phyloP scores from a whole-genome alignment of 202 grass and related monocot genomes.

The Musa balbisiana region DNA sequence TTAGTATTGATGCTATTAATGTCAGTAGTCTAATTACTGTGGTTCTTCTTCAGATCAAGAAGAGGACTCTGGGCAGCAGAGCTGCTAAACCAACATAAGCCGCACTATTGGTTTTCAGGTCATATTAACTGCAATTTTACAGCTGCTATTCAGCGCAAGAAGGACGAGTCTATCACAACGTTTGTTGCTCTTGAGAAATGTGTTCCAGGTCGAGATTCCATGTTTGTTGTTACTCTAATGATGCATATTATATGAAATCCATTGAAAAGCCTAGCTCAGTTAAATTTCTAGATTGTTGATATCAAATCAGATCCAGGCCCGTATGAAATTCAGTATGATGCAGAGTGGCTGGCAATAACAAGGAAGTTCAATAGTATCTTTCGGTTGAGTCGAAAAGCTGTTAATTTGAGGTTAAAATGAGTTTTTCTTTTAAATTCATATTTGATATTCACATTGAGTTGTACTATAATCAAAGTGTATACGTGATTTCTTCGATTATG shows the following conservation, averaged over 20 bases:
- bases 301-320: slow-evolving; percentile 69
- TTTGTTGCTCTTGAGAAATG: slow-evolving; percentile 95
- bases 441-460: neutral
- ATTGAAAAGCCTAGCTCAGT: slow-evolving; percentile 3
- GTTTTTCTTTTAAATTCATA: neutral
- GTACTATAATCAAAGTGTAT: neutral
- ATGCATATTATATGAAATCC: neutral
- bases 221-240: neutral
- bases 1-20: neutral
- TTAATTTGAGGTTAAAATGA: slow-evolving; percentile 30
- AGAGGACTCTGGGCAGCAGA: slow-evolving; percentile 61
- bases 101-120: slow-evolving; percentile 75
- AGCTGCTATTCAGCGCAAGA: slow-evolving; percentile 62
- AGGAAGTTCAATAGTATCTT: slow-evolving; percentile 62
- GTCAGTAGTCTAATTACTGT: neutral
- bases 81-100: slow-evolving; percentile 68
- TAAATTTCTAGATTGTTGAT: slow-evolving; percentile 56
- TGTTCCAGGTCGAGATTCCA: slow-evolving; percentile 29
- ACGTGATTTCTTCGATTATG: slow-evolving; percentile 11
- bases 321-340: slow-evolving; percentile 82
- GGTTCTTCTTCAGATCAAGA: slow-evolving; percentile 36
- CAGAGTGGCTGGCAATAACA: slow-evolving; percentile 93
- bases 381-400: slow-evolving; percentile 36
- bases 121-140: slow-evolving; percentile 73
- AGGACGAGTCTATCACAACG: slow-evolving; percentile 60